These are phyloP conservation scores for Raphidocelis subcapitata DNA, from an alignment of 139 green algal genomes.

Conservation along the genomic window DNA sequence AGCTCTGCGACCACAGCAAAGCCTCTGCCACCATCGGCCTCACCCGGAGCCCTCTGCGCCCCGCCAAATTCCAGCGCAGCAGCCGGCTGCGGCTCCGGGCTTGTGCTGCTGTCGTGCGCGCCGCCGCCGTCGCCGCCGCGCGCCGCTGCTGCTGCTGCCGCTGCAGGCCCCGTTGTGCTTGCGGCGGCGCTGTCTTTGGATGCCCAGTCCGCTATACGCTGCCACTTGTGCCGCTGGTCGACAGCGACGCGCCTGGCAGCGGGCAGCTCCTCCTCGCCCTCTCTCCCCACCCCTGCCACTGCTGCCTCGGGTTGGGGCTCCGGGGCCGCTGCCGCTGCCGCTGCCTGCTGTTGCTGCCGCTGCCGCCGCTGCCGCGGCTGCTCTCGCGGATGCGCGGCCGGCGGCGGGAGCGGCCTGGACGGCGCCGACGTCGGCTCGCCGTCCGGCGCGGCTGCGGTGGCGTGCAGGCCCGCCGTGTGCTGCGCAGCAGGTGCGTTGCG, in stretches of 20 bases:
- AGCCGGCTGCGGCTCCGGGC: too few relatives aligned
- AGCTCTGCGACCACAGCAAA: neutral
- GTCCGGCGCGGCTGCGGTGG: too few relatives aligned
- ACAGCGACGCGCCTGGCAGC: slow-evolving; percentile 13
- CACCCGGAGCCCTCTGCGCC: neutral
- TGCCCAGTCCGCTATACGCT: slow-evolving; percentile 25
- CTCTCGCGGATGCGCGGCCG: neutral
- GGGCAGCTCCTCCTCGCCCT: too few relatives aligned
- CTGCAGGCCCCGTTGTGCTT: slow-evolving; percentile 3
- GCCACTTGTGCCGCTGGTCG: slow-evolving; percentile 28
- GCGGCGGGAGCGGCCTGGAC: too few relatives aligned
- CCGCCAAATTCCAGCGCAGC: neutral
- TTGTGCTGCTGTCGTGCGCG: too few relatives aligned
- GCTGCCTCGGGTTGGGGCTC: too few relatives aligned
- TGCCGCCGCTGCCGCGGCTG: slow-evolving; percentile 2
- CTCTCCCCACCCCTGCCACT: too few relatives aligned
- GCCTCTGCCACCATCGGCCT: slow-evolving; percentile 1
- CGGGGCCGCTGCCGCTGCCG: too few relatives aligned
- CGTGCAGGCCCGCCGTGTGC: too few relatives aligned
- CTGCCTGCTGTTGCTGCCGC: slow-evolving; percentile 1
- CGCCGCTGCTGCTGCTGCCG: slow-evolving; percentile 20
- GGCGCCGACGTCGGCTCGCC: too few relatives aligned
- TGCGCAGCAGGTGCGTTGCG: too few relatives aligned
- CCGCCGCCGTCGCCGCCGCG: neutral
- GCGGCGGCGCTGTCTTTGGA: slow-evolving; percentile 12